Evolutionary conservation across 768 basidiomycete genomes (phyloP).

Genomic region (Hemileccinum rubropunctum): DNA sequence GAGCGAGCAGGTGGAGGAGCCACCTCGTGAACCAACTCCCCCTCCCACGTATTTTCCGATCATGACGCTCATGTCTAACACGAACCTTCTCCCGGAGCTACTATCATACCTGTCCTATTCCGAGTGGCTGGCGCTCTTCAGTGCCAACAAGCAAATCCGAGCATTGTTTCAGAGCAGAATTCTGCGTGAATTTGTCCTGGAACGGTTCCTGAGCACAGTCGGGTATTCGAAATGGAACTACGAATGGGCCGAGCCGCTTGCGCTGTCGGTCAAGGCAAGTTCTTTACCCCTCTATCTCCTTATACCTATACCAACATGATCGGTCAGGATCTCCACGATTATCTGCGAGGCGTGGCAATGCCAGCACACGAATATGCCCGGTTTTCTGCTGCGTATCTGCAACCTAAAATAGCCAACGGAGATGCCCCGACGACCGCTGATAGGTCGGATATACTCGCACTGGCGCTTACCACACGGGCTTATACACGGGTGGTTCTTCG

Average conservation of each 20-base stretch:
- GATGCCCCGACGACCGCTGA: slow-evolving; percentile 41
- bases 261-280: slow-evolving; percentile 60
- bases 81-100: slow-evolving; percentile 50
- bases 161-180: slow-evolving; percentile 46
- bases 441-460: slow-evolving; percentile 43
- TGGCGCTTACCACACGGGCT: slow-evolving; percentile 64
- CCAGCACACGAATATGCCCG: slow-evolving; percentile 72
- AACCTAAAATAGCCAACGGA: slow-evolving; percentile 41
- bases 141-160: slow-evolving; percentile 54
- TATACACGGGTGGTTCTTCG: slow-evolving; percentile 81
- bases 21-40: slow-evolving; percentile 19
- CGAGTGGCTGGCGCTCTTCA: slow-evolving; percentile 65
- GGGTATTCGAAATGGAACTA: slow-evolving; percentile 68
- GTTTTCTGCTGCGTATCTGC: slow-evolving; percentile 56
- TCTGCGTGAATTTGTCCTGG: slow-evolving; percentile 63
- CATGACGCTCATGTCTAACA: slow-evolving; percentile 50
- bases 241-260: slow-evolving; percentile 57
- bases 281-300: neutral
- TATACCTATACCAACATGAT: slow-evolving; percentile 7
- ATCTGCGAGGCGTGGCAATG: slow-evolving; percentile 75
- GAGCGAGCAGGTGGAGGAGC: slow-evolving; percentile 8
- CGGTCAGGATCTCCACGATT: slow-evolving; percentile 69
- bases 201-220: slow-evolving; percentile 65
- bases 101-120: slow-evolving; percentile 66
- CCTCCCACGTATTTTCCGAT: slow-evolving; percentile 47